Evolutionary conservation across 305 asterid genomes (phyloP).

Genomic region (Andrographis paniculata): DNA sequence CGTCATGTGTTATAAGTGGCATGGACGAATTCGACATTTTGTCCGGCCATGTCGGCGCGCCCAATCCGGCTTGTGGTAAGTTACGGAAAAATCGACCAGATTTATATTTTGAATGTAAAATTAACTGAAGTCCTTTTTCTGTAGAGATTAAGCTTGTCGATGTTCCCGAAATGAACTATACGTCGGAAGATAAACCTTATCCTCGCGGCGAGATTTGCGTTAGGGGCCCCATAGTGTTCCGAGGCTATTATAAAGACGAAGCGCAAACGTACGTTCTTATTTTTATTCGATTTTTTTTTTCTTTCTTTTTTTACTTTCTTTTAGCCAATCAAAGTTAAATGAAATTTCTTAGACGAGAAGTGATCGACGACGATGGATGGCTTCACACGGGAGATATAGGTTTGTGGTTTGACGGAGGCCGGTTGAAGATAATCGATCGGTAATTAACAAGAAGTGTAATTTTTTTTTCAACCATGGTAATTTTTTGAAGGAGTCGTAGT

Average conservation of each 20-base stretch:
- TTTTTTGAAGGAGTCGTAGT: neutral
- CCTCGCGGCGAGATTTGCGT: slow-evolving; percentile 79
- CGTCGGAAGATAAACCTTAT: slow-evolving; percentile 49
- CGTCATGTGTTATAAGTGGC: slow-evolving; percentile 44
- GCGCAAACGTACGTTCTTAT: slow-evolving; percentile 40
- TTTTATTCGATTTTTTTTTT: neutral
- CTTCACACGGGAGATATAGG: slow-evolving; percentile 84
- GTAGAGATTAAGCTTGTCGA: slow-evolving; percentile 73
- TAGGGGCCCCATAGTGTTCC: slow-evolving; percentile 63
- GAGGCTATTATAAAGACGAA: slow-evolving; percentile 68
- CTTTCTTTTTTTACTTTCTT: neutral
- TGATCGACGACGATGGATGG: slow-evolving; percentile 62
- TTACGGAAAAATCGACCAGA: slow-evolving; percentile 6
- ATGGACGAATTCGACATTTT: slow-evolving; percentile 55
- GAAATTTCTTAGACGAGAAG: slow-evolving; percentile 44
- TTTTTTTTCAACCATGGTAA: neutral
- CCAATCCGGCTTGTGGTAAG: slow-evolving; percentile 64
- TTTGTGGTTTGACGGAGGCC: slow-evolving; percentile 59
- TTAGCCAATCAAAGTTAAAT: neutral
- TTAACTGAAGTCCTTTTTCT: neutral
- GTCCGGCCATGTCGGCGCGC: slow-evolving; percentile 69
- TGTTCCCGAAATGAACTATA: slow-evolving; percentile 69
- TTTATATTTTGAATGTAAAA: no score
- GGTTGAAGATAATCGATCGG: slow-evolving; percentile 72
- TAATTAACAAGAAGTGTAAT: neutral